Evolutionary conservation across 2,329 filamentous ascomycete species (phyloP).

Genomic region (Hymenoscyphus fraxineus): DNA sequence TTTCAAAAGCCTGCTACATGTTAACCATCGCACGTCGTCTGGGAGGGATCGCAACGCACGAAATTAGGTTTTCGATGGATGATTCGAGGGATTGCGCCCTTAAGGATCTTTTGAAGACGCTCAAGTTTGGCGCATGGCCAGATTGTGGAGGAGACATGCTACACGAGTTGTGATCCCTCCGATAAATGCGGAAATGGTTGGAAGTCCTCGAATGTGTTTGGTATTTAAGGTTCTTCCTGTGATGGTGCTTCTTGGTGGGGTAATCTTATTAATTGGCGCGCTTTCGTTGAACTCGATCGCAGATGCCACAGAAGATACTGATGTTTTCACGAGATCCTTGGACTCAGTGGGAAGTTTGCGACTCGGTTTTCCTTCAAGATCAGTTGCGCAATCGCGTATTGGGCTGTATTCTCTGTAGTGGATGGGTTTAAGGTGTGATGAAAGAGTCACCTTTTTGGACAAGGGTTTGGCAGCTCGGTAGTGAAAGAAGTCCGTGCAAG

Average conservation of each 20-base stretch:
- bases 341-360: not conserved
- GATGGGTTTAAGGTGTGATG: not conserved
- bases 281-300: not conserved
- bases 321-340: not conserved
- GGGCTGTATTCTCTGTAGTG: not conserved
- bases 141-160: conserved; percentile 48
- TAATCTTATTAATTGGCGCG: not conserved
- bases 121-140: conserved; percentile 67
- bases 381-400: not conserved
- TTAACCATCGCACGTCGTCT: conserved; percentile 23
- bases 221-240: not conserved
- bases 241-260: not conserved
- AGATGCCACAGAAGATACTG: not conserved
- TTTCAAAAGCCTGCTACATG: conserved; percentile 64
- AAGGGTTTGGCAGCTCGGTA: not conserved
- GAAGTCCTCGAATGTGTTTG: not conserved
- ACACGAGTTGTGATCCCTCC: not conserved
- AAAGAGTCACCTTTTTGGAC: not conserved
- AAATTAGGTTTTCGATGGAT: conserved; percentile 78
- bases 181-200: not conserved
- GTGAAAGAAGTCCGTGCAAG: not conserved
- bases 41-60: conserved; percentile 45
- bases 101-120: conserved; percentile 74
- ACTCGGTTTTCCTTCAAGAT: not conserved
- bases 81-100: conserved; percentile 73